Base-by-base conservation (phyloP, 257 asterid species). In the Echites panduratus region DNA sequence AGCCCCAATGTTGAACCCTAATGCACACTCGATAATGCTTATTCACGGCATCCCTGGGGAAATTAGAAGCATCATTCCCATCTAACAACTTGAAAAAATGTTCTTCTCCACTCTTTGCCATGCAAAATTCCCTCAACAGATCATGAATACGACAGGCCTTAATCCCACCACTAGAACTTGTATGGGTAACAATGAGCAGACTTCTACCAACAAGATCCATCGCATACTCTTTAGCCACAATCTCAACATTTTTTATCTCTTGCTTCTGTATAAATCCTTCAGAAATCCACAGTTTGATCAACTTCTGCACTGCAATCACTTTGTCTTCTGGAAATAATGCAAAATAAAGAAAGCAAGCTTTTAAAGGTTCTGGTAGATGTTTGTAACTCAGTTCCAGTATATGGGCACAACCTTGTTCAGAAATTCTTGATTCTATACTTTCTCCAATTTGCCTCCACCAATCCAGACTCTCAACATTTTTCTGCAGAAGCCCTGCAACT, bases 291-390 rank as follows among this genome's bases (percentile, higher is more conserved):
- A 71, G 14, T 43, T 20, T 43, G 4, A 27, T 71, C 58, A 71
- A 26, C 19, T 43, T 71, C 29, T 59, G 40, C 12, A 41, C 29
- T 12, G 17, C 5, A 24, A 57, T 58, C 53, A 44, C 53, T 43
- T 16, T 27, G 22, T 48, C 68, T 16, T 57, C 57, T 59, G 9
- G 40, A 22, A 43, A 57, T 43, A 66, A 63, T 57, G 53, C 75
- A 58, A 71, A 71, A 57, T 71, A 71, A 16, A 71, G 57, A 71
- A 71, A 44, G 13, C 67, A 71, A 8, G 68, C 43, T 58, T 71
- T 71, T 13, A 71, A 43, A 56, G 52, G 3, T 10, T 56, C 68
- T 2, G 68, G 56, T 17, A 71, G 43, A 24, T 52, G 50, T 17
- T 20, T 24, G 54, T 70, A 70, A 41, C 53, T 70, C 0, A 54